Evolutionary conservation across 75 land plant genomes (phyloP), one percentile per base, ranked within the genome.

Genomic region (Pinus albicaulis): DNA sequence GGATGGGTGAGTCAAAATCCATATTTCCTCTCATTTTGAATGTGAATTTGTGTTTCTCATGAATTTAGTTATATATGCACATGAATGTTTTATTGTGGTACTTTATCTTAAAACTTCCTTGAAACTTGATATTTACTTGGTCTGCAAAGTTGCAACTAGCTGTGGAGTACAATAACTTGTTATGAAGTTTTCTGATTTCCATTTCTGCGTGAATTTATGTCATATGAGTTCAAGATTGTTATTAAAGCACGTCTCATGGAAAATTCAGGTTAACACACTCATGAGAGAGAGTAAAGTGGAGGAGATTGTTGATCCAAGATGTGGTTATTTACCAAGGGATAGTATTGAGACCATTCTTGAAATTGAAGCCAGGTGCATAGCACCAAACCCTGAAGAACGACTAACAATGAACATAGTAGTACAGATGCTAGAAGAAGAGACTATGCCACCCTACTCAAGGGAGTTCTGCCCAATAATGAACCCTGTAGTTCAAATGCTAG

Each of bases 361-460:
- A 14, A 84, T 96, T 69, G 95, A 98, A 4, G 82, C 80, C 17
- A 81, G 78, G 83, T 96, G 99, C 80, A 86, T 90, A 10, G 82
- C 83, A 66, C 85, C 98, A 34, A 86, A 85, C 55, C 92, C 93
- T 7, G 95, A 90, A 14, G 89, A 86, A 14, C 89, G 99, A 5
- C 99, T 98, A 1, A 55, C 95, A 17, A 96, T 96, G 99, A 83
- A 83, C 74, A 78, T 76, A 41, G 90, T 96, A 5, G 76, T 94
- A 74, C 88, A 96, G 82, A 74, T 92, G 86, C 87, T 96, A 15
- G 98, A 96, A 86, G 89, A 90, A 72, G 95, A 90, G 76, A 85
- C 87, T 34, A 78, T 96, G 81, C 86, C 99, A 24, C 95, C 95
- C 34, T 82, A 89, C 77, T 86, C 86, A 1, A 93, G 90, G 76